phyloP scores from a whole-genome alignment of 805 yeast genomes.

The Yarrowia sp. region DNA sequence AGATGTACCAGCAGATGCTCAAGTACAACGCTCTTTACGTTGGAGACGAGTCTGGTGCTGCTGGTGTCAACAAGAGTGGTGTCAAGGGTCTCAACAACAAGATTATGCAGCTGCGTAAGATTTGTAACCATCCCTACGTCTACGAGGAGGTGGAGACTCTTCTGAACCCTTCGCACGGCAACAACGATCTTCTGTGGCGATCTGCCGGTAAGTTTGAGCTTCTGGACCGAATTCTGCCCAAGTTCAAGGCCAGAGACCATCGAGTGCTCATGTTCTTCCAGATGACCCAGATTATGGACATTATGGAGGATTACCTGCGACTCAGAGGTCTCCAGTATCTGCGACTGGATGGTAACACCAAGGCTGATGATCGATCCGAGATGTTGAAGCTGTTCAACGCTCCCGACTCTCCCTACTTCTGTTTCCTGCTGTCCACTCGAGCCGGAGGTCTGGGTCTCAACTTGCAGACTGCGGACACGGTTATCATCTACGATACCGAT shows the following conservation, averaged over 20 bases:
- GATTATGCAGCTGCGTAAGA: constrained; percentile 94
- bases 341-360: constrained; percentile 93
- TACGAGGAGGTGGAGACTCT: constrained; percentile 91
- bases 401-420: constrained; percentile 82
- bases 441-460: constrained; percentile 98
- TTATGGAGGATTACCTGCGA: constrained; percentile 93
- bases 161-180: constrained; percentile 72
- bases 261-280: constrained; percentile 93
- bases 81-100: constrained; percentile 91
- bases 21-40: constrained; percentile 80
- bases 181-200: constrained; percentile 85
- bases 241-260: constrained; percentile 84
- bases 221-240: constrained; percentile 85
- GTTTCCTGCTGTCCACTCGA: constrained; percentile 89
- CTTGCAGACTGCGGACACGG: constrained; percentile 97
- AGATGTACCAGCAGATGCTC: constrained; percentile 89
- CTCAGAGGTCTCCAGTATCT: constrained; percentile 74
- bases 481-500: constrained; percentile 94
- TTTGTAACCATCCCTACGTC: constrained; percentile 97
- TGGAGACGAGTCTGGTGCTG: constrained; percentile 58
- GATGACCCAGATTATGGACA: constrained; percentile 98
- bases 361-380: constrained; percentile 92
- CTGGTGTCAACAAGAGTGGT: constrained; percentile 51
- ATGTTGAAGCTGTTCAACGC: constrained; percentile 82
- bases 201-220: constrained; percentile 94